Base-by-base conservation (phyloP, 2,329 filamentous ascomycete species). In the Mycosphaerella arachidis region DNA sequence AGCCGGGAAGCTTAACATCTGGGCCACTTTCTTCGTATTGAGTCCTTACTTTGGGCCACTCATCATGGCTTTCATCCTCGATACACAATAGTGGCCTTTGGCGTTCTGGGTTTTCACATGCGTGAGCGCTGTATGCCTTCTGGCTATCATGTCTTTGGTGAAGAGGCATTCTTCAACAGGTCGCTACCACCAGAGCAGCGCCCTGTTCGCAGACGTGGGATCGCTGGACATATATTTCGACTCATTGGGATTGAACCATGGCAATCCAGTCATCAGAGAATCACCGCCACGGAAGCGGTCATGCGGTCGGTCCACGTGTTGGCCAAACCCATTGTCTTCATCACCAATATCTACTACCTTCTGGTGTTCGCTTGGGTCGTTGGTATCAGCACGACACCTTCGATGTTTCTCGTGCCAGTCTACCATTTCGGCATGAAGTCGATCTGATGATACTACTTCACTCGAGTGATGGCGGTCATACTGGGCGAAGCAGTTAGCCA, bases 401-500 rank as follows among this genome's bases (percentile, higher is more conserved):
- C 60, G n/a, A 65, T 62, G 29, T 68, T 68, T 45, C 58, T 65
- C 9, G 66, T 66, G 6, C 61, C 55, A 53, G n/a, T 58, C 0
- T 61, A 68, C 48, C 55, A 63, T 24, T 67, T 66, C 35, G 59
- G 59, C n/a, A 50, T 57, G 10, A 56, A 55, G 43, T 56, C 54
- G 16, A 57, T 63, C 29, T 57, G 57, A 18, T 69, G 59, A 48
- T 60, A 66, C 37, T 71, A 72, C 59, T 69, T 72, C 48, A 68
- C 70, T 4, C 70, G 70, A n/a, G 59, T 71, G n/a, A 62, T 70
- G 1, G 67, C 57, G 1, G 64, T 67, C 4, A 53, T 57, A 10
- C 48, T 71, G 18, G 70, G 68, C 29, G 69, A 71, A 55, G 9
- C 66, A 13, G 64, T 69, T 27, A 69, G 70, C 9, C 67, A 70